Percentiles rank a stretch among this genome's conserved stretches.
These are phyloP conservation scores for Erysimum cheiri DNA, from an alignment of 441 rosid genomes.

Conservation along the genomic window DNA sequence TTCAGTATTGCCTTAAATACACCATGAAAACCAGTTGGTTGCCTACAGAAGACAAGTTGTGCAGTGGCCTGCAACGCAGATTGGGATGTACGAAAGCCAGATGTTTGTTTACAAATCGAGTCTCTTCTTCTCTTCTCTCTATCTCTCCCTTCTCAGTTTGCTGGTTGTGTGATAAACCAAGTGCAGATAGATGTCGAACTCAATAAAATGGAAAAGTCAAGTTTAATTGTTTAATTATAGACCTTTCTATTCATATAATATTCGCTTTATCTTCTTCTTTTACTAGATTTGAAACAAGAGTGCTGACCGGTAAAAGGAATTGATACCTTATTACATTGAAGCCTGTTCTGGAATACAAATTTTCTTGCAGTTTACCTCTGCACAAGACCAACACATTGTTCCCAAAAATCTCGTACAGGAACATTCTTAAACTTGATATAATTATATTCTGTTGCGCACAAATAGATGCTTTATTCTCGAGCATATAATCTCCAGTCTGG, in stretches of 20 bases:
- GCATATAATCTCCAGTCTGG: constrained; percentile 54
- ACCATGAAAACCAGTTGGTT: constrained; percentile 15
- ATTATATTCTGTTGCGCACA: not conserved
- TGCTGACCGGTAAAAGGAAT: not conserved
- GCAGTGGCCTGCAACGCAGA: constrained; percentile 21
- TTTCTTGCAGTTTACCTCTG: constrained; percentile 1
- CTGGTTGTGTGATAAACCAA: constrained; percentile 20
- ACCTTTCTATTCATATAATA: constrained; percentile 13
- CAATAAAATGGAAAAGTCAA: constrained; percentile 33
- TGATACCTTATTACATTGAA: constrained; percentile 13
- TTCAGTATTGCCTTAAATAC: constrained; percentile 8
- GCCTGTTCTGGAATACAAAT: constrained; percentile 1
- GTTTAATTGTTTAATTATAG: constrained; percentile 23
- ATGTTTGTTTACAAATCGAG: constrained; percentile 31
- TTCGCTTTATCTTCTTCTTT: not conserved
- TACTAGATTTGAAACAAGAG: constrained; percentile 3
- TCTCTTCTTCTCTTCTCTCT: constrained; percentile 19
- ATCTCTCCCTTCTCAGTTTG: constrained; percentile 30
- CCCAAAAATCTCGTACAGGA: not conserved
- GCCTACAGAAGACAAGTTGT: constrained; percentile 10
- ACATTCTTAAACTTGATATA: not conserved
- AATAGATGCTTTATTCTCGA: constrained; percentile 28
- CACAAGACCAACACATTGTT: constrained; percentile 12
- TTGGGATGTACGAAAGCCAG: constrained; percentile 25
- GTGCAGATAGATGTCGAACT: constrained; percentile 35